phyloP scores from a whole-genome alignment of 352 stramenopile species.

The Globisporangium nodosum region DNA sequence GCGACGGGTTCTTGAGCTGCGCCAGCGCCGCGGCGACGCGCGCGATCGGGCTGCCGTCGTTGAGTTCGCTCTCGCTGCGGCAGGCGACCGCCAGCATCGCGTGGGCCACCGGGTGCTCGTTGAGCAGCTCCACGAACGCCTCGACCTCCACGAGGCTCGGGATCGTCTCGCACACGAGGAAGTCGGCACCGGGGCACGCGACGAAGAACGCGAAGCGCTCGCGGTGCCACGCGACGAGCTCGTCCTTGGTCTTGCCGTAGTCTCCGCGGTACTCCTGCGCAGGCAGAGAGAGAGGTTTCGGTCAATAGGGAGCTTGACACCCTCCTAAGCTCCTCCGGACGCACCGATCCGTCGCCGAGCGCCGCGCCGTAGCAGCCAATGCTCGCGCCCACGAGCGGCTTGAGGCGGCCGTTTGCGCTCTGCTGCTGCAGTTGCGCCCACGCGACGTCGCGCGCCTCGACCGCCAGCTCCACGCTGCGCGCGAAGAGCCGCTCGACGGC shows the following conservation, averaged over 20 bases:
- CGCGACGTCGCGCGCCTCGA: constrained; percentile 49
- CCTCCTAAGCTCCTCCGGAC: constrained; percentile 3
- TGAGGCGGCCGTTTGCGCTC: constrained; percentile 28
- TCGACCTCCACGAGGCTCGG: constrained; percentile 78
- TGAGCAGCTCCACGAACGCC: constrained; percentile 70
- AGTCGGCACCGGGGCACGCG: constrained; percentile 42
- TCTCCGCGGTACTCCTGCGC: constrained; percentile 82
- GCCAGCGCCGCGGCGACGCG: constrained; percentile 35
- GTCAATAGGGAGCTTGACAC: no score
- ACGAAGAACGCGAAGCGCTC: constrained; percentile 70
- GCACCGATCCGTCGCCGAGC: constrained; percentile 77
- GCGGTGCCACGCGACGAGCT: constrained; percentile 73
- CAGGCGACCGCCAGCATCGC: constrained; percentile 67
- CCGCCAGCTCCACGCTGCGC: constrained; percentile 72
- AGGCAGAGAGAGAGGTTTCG: not conserved
- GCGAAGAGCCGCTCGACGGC: constrained; percentile 63
- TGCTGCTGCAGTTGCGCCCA: constrained; percentile 35
- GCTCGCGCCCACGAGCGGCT: constrained; percentile 76
- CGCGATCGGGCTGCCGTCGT: constrained; percentile 56
- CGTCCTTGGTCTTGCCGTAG: constrained; percentile 60
- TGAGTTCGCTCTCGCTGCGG: constrained; percentile 52
- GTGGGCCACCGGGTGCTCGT: constrained; percentile 46
- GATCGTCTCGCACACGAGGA: constrained; percentile 84
- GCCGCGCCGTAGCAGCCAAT: constrained; percentile 83
- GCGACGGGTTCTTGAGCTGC: constrained; percentile 41